Evolutionary conservation across 768 basidiomycete genomes (phyloP), one percentile per base, ranked within the genome.

Genomic region (Trametes cingulata): DNA sequence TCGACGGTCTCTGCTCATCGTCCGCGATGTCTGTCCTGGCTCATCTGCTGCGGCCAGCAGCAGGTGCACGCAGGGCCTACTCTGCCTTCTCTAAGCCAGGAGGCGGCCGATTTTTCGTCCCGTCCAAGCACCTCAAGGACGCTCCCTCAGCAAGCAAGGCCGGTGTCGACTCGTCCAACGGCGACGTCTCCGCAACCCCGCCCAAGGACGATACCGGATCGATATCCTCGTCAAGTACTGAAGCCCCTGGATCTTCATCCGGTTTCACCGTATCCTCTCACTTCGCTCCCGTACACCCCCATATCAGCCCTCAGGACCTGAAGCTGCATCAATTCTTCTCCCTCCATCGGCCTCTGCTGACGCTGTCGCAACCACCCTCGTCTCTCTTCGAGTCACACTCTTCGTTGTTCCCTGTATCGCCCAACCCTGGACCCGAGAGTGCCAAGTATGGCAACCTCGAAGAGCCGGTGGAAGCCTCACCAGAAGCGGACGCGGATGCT

Each of bases 311-410:
- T 12, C 84, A 86, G 62, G 89, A 90, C 65, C 85, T 89, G 73
- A 88, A 86, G 68, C 80, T 92, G 12, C 90, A 93, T 69, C 88
- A 90, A 54, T 93, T 94, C 74, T 93, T 94, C 75, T 84, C 91
- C 2, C 76, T 91, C 33, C 86, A 93, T 67, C 83, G 91, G 13
- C 91, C 91, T 1, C 78, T 93, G 2, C 82, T 93, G 20, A 82
- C 90, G 37, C 78, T 93, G 42, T 75, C 81, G 27, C 82, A 86
- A 61, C 85, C 90, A 0, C 66, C 84, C 0, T 76, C 83, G 9
- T 74, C 85, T 57, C 77, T 91, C 57, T 81, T 82, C 60, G 78
- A 80, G 40, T 62, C 76, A 13, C 41, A 56, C 35, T 40, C 53
- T 3, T 42, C 61, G 7, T 33, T 65, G 20, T 69, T 65, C 43